Conservation (phyloP, 495 filamentous ascomycete species). For the Xylaria cubensis region DNA sequence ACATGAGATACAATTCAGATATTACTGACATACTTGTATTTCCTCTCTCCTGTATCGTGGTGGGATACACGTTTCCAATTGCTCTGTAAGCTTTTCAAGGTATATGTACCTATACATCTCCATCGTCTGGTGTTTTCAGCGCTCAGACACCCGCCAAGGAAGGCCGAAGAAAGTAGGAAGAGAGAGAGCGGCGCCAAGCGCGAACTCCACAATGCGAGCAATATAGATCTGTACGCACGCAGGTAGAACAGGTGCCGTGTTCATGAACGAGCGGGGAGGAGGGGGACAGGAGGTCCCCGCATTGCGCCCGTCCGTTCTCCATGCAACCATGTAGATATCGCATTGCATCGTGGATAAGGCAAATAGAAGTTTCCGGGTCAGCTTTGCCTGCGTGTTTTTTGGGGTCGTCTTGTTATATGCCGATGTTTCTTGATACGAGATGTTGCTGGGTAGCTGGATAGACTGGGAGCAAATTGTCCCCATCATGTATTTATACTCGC, state of each 20-base stretch:
- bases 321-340: background rate
- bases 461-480: background rate
- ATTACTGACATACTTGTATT: background rate
- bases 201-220: background rate
- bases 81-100: too few relatives aligned
- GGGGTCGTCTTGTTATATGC: background rate
- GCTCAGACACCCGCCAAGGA: background rate
- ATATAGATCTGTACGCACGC: background rate
- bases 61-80: too few relatives aligned
- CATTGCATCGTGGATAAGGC: conserved; percentile 9
- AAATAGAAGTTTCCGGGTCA: background rate
- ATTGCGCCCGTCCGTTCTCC: background rate
- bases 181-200: background rate
- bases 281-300: background rate
- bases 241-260: conserved; percentile 16
- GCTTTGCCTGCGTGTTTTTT: background rate
- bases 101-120: too few relatives aligned
- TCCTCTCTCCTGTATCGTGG: background rate
- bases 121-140: background rate
- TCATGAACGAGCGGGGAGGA: background rate
- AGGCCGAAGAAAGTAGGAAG: background rate
- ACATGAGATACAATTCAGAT: background rate
- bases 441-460: background rate
- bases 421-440: background rate
- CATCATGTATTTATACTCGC: background rate